phyloP scores from a whole-genome alignment of 2,329 filamentous ascomycete species.

The Cladorrhinum sp. region DNA sequence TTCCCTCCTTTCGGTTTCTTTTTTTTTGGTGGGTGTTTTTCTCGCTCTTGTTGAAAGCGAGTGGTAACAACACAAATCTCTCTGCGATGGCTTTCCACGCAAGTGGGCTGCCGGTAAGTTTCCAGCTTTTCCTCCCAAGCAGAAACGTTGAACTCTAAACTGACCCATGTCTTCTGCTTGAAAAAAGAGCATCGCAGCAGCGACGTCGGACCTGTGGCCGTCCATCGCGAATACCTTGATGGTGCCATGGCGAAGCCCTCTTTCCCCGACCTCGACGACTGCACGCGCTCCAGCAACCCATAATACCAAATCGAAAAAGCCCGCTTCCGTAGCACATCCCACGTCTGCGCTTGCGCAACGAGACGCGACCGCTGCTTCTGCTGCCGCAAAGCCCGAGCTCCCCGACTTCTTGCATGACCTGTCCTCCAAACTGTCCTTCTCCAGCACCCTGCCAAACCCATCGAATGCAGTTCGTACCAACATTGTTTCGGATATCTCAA shows the following conservation, averaged over 20 bases:
- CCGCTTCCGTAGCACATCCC: conserved; percentile 1
- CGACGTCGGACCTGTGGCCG: conserved; percentile 45
- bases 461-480: conserved; percentile 24
- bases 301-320: conserved; percentile 4
- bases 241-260: conserved; percentile 34
- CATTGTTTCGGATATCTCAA: conserved; percentile 25
- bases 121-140: not conserved
- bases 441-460: not conserved
- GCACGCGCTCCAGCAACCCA: not conserved
- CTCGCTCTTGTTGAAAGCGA: conserved; percentile 1
- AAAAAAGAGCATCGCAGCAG: conserved; percentile 41
- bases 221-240: conserved; percentile 42
- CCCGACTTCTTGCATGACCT: conserved; percentile 36
- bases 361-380: not conserved
- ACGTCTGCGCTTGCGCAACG: conserved; percentile 3
- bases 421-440: not conserved
- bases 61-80: conserved; percentile 5
- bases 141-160: not conserved
- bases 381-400: conserved; percentile 25
- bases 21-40: conserved; percentile 3
- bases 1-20: not conserved
- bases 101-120: conserved; percentile 30
- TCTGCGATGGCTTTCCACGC: conserved; percentile 29
- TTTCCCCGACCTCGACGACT: conserved; percentile 1
- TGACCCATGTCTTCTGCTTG: conserved; percentile 4